Conservation (phyloP, 1,284 basidiomycete species). For the Tilletia walkeri region DNA sequence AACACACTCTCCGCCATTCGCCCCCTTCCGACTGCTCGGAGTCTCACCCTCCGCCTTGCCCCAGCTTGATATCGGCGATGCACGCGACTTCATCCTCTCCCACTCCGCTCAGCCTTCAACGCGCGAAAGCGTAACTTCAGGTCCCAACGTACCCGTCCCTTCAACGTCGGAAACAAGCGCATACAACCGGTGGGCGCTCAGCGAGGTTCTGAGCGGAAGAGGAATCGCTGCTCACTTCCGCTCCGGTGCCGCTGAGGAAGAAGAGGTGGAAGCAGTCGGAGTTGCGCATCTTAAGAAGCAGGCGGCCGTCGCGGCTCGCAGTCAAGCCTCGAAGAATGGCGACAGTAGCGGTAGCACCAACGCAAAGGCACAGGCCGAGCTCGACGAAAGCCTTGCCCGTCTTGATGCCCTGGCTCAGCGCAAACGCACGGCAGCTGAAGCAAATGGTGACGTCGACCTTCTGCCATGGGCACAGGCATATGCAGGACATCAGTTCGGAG, state of each 20-base stretch:
- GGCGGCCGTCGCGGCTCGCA: constrained; percentile 17
- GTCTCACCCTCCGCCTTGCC: constrained; percentile 72
- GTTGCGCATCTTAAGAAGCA: constrained; percentile 12
- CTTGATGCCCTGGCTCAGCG: constrained; percentile 17
- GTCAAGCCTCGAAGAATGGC: constrained; percentile 8
- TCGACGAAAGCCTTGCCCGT: neutral
- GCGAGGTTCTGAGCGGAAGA: constrained; percentile 37
- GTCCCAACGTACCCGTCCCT: constrained; percentile 35
- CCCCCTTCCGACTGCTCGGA: constrained; percentile 62
- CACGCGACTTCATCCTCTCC: constrained; percentile 65
- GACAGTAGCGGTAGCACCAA: neutral
- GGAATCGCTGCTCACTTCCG: constrained; percentile 30
- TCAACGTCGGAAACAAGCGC: constrained; percentile 18
- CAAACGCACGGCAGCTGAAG: constrained; percentile 6
- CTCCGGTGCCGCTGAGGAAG: constrained; percentile 19
- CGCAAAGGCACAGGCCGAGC: neutral
- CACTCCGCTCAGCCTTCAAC: constrained; percentile 54
- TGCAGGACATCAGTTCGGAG: constrained; percentile 72
- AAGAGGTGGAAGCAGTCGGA: constrained; percentile 14
- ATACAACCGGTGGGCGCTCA: constrained; percentile 32
- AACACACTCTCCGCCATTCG: constrained; percentile 32
- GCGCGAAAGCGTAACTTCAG: constrained; percentile 44
- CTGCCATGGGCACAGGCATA: constrained; percentile 49
- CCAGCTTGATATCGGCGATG: constrained; percentile 80
- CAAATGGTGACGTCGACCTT: constrained; percentile 25